phyloP scores from a whole-genome alignment of 345 rosid species.

The Excoecaria cochinchinensis region DNA sequence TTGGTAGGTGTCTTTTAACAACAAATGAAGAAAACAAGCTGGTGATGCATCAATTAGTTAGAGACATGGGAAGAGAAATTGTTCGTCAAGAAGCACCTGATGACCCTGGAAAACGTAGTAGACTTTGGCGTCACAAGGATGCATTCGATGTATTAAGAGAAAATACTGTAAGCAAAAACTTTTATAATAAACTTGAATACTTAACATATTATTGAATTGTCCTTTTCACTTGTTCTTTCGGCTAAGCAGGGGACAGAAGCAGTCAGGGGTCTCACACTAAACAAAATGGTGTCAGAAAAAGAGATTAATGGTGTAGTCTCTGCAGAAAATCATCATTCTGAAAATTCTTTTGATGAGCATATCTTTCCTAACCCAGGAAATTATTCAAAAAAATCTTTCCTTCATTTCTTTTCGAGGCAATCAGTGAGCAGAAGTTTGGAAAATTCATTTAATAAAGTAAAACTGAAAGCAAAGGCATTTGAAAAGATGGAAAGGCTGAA shows the following conservation, averaged over 20 bases:
- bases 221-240: background rate
- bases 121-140: slow-evolving; percentile 12
- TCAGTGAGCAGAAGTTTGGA: background rate
- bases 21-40: slow-evolving; percentile 12
- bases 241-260: slow-evolving; percentile 12
- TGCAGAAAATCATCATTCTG: background rate
- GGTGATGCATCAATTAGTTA: slow-evolving; percentile 13
- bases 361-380: background rate
- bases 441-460: slow-evolving; percentile 2
- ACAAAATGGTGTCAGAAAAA: background rate
- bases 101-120: slow-evolving; percentile 16
- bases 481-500: slow-evolving; percentile 5
- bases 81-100: slow-evolving; percentile 19
- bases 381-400: background rate
- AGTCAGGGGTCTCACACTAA: slow-evolving; percentile 10
- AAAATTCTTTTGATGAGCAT: background rate
- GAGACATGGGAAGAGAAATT: slow-evolving; percentile 18
- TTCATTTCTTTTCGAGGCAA: slow-evolving; percentile 3
- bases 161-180: background rate
- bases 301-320: background rate
- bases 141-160: slow-evolving; percentile 8
- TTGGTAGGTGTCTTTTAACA: slow-evolving; percentile 18
- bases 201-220: too few species aligned
- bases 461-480: slow-evolving; percentile 10
- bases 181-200: background rate